phyloP scores from a whole-genome alignment of 2,329 filamentous ascomycete species.

The Emydomyces testavorans region DNA sequence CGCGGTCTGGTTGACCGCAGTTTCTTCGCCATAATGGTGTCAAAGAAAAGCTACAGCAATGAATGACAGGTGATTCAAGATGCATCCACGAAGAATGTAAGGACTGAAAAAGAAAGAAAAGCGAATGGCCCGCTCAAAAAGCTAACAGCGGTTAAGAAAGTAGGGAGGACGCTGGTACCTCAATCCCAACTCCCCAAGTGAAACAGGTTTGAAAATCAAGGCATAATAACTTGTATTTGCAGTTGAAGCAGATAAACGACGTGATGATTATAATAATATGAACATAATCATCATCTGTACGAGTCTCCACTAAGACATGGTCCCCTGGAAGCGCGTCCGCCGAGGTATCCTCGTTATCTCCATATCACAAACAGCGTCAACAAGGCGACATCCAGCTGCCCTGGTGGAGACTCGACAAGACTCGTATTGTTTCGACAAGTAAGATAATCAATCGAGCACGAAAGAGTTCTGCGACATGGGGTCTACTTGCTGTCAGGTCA shows the following conservation, averaged over 20 bases:
- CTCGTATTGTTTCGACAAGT: slow-evolving; percentile 7
- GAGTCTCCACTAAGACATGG: slow-evolving; percentile 4
- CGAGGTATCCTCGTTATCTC: not conserved
- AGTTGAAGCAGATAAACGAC: not conserved
- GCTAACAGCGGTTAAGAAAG: slow-evolving; percentile 17
- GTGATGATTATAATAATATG: not conserved
- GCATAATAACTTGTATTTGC: slow-evolving; percentile 3
- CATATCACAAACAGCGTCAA: not conserved
- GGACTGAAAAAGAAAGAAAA: slow-evolving; percentile 11
- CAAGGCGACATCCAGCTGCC: not conserved
- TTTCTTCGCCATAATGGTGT: slow-evolving; percentile 26
- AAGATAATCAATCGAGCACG: not conserved
- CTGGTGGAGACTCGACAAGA: slow-evolving; percentile 9
- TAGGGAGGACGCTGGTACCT: slow-evolving; percentile 2
- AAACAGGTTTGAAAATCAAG: slow-evolving; percentile 11
- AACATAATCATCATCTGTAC: not conserved
- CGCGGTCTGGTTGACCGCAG: slow-evolving; percentile 25
- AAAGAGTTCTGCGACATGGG: not conserved
- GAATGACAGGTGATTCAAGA: slow-evolving; percentile 2
- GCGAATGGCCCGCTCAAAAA: slow-evolving; percentile 6
- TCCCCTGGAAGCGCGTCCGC: not conserved
- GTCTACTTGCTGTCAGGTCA: not conserved
- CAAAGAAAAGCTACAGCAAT: too few species aligned
- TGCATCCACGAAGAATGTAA: slow-evolving; percentile 14
- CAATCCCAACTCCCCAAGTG: not conserved